A percentile compares a stretch with the other conserved stretches of the same genome.
phyloP scores from a whole-genome alignment of 306 rosid species.

The Elaeagnus macrophylla region DNA sequence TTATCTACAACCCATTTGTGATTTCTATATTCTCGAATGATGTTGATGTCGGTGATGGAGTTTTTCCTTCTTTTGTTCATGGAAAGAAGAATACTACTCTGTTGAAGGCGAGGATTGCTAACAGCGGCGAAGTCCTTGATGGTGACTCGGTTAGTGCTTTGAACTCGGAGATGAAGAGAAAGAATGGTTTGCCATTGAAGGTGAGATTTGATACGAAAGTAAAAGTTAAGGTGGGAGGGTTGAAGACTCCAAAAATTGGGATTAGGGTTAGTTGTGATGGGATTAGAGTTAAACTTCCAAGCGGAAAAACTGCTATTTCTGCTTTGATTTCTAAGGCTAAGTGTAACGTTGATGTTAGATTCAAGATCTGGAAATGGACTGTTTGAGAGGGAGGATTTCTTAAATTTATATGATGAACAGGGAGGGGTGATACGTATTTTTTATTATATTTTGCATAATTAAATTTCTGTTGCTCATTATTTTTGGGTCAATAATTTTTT shows the following conservation, averaged over 20 bases:
- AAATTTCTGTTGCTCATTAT: background rate
- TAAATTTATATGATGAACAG: background rate
- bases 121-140: slow-evolving; percentile 25
- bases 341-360: slow-evolving; percentile 55
- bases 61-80: slow-evolving; percentile 44
- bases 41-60: slow-evolving; percentile 30
- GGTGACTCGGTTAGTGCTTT: slow-evolving; percentile 17
- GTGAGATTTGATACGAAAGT: slow-evolving; percentile 63
- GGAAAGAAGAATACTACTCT: slow-evolving; percentile 58
- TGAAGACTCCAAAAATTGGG: slow-evolving; percentile 57
- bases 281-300: slow-evolving; percentile 41
- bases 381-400: slow-evolving; percentile 21
- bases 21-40: slow-evolving; percentile 27
- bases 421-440: background rate
- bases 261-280: slow-evolving; percentile 71
- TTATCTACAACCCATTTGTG: slow-evolving; percentile 25
- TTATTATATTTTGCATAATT: background rate
- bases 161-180: slow-evolving; percentile 51
- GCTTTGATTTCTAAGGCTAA: slow-evolving; percentile 52
- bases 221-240: slow-evolving; percentile 44
- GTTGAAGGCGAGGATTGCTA: slow-evolving; percentile 34
- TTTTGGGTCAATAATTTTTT: background rate
- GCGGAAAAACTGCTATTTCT: slow-evolving; percentile 57
- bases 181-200: slow-evolving; percentile 48
- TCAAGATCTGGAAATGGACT: slow-evolving; percentile 99